phyloP scores from a whole-genome alignment of 2,329 filamentous ascomycete genomes.

The Westerdykella sp. region DNA sequence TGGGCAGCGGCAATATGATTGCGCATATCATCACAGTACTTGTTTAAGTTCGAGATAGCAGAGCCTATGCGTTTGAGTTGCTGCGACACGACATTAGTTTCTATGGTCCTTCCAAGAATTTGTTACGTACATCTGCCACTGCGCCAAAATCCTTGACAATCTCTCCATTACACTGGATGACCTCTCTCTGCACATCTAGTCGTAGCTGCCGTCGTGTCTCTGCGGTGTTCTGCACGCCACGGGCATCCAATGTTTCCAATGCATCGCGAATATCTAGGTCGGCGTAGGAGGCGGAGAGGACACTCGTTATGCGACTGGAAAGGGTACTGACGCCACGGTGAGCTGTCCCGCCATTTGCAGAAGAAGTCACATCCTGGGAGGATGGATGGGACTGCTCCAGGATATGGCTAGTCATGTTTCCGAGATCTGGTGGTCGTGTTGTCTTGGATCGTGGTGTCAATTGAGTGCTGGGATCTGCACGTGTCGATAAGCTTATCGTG shows the following conservation, averaged over 20 bases:
- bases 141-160: constrained; percentile 83
- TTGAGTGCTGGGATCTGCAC: background rate
- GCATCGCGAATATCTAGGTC: constrained; percentile 88
- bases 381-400: constrained; percentile 24
- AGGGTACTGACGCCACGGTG: constrained; percentile 56
- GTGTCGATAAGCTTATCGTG: background rate
- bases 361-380: constrained; percentile 23
- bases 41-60: constrained; percentile 72
- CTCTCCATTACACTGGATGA: constrained; percentile 85
- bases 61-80: constrained; percentile 80
- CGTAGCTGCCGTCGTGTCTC: constrained; percentile 74
- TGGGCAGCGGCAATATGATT: constrained; percentile 69
- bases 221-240: constrained; percentile 64
- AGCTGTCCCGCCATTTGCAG: constrained; percentile 10
- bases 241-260: constrained; percentile 67
- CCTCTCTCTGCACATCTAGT: constrained; percentile 80
- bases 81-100: constrained; percentile 42
- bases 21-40: constrained; percentile 74
- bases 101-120: background rate
- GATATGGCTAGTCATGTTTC: constrained; percentile 29
- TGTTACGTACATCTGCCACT: constrained; percentile 66
- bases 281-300: constrained; percentile 86
- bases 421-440: background rate
- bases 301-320: constrained; percentile 72
- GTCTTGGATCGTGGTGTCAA: background rate